These are phyloP conservation scores for Mimosa pudica DNA, from an alignment of 306 rosid species.

Conservation along the genomic window DNA sequence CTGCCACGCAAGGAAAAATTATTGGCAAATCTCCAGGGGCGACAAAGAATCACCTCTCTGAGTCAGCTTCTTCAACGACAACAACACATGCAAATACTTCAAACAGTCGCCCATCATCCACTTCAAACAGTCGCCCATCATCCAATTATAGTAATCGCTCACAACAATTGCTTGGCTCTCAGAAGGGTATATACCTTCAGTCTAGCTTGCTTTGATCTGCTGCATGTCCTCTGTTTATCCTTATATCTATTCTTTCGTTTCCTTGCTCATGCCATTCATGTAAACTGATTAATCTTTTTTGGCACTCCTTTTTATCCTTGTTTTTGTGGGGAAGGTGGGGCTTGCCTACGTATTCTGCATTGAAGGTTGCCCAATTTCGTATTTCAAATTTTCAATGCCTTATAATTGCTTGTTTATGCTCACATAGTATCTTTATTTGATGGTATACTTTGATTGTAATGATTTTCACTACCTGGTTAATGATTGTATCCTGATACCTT, in stretches of 20 bases:
- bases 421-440: neutral
- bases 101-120: constrained; percentile 65
- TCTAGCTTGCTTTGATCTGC: constrained; percentile 21
- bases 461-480: constrained; percentile 13
- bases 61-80: constrained; percentile 50
- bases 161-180: constrained; percentile 64
- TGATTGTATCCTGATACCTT: neutral
- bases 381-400: neutral
- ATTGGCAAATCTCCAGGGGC: constrained; percentile 60
- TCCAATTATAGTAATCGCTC: constrained; percentile 72
- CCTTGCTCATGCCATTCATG: constrained; percentile 4
- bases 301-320: neutral
- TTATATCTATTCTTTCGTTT: constrained; percentile 1
- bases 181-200: constrained; percentile 62
- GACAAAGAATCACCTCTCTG: constrained; percentile 56
- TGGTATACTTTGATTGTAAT: neutral
- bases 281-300: constrained; percentile 15
- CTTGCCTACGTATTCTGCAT: neutral
- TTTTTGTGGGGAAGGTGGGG: neutral
- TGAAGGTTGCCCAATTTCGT: neutral
- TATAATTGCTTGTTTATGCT: neutral
- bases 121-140: constrained; percentile 49
- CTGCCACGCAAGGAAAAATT: constrained; percentile 58
- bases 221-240: constrained; percentile 11
- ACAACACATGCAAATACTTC: constrained; percentile 58